phyloP scores from a whole-genome alignment of 2,329 filamentous ascomycete genomes.

The Neopestalotiopsis clavispora region DNA sequence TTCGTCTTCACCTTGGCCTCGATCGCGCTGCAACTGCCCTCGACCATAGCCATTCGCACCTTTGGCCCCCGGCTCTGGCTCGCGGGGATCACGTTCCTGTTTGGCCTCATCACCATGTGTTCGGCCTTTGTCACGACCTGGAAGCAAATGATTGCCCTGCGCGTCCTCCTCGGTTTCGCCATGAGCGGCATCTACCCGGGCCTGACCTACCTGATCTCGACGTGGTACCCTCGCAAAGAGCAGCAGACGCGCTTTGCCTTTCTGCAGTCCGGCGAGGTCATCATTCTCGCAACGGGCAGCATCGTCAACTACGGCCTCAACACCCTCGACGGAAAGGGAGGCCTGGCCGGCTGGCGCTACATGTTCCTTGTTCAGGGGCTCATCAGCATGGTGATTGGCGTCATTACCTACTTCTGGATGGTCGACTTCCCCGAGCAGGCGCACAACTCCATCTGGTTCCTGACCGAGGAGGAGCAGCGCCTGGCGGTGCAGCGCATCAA shows the following conservation, averaged over 20 bases:
- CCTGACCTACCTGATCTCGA: constrained; percentile 56
- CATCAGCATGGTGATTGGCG: constrained; percentile 62
- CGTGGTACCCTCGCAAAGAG: constrained; percentile 68
- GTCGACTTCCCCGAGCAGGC: constrained; percentile 70
- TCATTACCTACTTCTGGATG: constrained; percentile 72
- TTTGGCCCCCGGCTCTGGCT: constrained; percentile 69
- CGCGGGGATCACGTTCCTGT: constrained; percentile 67
- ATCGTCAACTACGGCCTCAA: constrained; percentile 75
- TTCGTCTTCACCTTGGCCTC: constrained; percentile 75
- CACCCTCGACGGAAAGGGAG: constrained; percentile 58
- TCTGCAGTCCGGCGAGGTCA: constrained; percentile 67
- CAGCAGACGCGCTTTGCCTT: constrained; percentile 70
- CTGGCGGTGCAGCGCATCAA: constrained; percentile 63
- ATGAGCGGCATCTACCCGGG: constrained; percentile 61
- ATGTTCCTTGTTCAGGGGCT: constrained; percentile 72
- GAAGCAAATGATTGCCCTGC: constrained; percentile 71
- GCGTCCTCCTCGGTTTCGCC: constrained; percentile 68
- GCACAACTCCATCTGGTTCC: constrained; percentile 60
- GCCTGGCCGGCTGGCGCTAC: constrained; percentile 68
- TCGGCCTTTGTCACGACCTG: constrained; percentile 72
- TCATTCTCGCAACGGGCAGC: constrained; percentile 67
- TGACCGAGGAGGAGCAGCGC: constrained; percentile 59
- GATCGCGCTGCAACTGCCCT: constrained; percentile 71
- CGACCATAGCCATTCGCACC: constrained; percentile 68
- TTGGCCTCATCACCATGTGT: constrained; percentile 66